Percentiles rank a stretch among this genome's conserved stretches.
phyloP scores from a whole-genome alignment of 2,329 filamentous ascomycete genomes.

The Rosellinia necatrix region DNA sequence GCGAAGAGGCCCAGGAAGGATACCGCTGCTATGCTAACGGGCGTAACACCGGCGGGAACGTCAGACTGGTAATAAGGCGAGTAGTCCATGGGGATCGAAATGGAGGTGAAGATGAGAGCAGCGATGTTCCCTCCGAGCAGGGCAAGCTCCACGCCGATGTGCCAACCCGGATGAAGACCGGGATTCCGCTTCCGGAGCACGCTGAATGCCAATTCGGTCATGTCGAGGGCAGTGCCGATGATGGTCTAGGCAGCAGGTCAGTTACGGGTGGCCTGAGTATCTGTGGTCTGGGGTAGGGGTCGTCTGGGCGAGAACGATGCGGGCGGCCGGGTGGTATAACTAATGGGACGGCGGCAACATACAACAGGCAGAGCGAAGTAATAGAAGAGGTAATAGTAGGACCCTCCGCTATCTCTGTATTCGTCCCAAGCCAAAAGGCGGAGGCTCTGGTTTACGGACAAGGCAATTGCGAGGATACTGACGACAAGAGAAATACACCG shows the following conservation, averaged over 20 bases:
- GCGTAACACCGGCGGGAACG: background rate
- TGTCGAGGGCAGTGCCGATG: constrained; percentile 3
- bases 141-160: constrained; percentile 17
- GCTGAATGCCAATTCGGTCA: background rate
- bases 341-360: constrained; percentile 3
- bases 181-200: constrained; percentile 17
- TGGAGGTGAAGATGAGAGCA: constrained; percentile 10
- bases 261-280: too few species aligned
- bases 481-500: constrained; percentile 12
- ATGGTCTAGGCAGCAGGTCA: constrained; percentile 12
- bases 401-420: too few species aligned
- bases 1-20: constrained; percentile 8
- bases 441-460: constrained; percentile 1
- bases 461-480: constrained; percentile 7
- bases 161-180: constrained; percentile 20
- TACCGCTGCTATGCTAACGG: background rate
- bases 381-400: background rate
- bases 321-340: too few species aligned
- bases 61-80: background rate
- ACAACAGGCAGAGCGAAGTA: constrained; percentile 12
- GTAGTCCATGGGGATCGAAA: background rate
- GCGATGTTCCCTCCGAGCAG: constrained; percentile 17
- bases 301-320: too few species aligned
- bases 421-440: background rate
- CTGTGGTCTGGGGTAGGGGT: too few species aligned